phyloP scores from a whole-genome alignment of 2,329 filamentous ascomycete genomes.

The Aspergillus candidus region DNA sequence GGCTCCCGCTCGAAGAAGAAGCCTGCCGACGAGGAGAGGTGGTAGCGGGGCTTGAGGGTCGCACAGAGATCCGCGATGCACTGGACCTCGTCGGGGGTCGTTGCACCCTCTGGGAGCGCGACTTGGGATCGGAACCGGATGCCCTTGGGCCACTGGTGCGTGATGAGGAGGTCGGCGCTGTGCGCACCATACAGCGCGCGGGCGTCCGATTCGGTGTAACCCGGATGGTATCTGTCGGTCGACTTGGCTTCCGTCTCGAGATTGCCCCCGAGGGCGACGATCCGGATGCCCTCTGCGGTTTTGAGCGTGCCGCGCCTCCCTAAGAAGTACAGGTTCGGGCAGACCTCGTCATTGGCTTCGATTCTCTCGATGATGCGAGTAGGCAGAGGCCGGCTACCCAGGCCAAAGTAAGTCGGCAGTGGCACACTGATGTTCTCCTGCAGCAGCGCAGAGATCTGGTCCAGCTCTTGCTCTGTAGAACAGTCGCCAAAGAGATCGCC shows the following conservation, averaged over 20 bases:
- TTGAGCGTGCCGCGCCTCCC: constrained; percentile 83
- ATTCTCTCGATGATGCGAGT: constrained; percentile 64
- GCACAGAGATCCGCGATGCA: constrained; percentile 73
- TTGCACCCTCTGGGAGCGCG: constrained; percentile 49
- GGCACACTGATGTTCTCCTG: constrained; percentile 67
- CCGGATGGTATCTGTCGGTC: constrained; percentile 65
- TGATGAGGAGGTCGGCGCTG: constrained; percentile 78
- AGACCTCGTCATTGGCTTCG: constrained; percentile 66
- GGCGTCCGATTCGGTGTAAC: constrained; percentile 71
- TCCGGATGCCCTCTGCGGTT: constrained; percentile 80
- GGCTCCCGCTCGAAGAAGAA: constrained; percentile 88
- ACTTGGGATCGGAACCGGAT: constrained; percentile 65
- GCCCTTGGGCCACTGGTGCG: constrained; percentile 73
- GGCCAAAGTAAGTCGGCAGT: constrained; percentile 83
- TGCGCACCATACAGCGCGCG: constrained; percentile 69
- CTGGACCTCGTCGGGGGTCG: constrained; percentile 51
- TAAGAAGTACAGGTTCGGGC: constrained; percentile 84
- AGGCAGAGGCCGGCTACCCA: constrained; percentile 70
- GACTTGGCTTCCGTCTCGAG: constrained; percentile 43
- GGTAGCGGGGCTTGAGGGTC: constrained; percentile 81
- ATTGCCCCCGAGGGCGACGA: constrained; percentile 77
- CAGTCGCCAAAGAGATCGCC: constrained; percentile 72
- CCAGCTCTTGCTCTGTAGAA: constrained; percentile 45
- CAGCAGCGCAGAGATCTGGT: constrained; percentile 60
- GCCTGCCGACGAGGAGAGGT: constrained; percentile 65